Evolutionary conservation across 1,284 basidiomycete species (phyloP), one percentile per base, ranked within the genome.

Genomic region (Cryptococcus maquisensis): DNA sequence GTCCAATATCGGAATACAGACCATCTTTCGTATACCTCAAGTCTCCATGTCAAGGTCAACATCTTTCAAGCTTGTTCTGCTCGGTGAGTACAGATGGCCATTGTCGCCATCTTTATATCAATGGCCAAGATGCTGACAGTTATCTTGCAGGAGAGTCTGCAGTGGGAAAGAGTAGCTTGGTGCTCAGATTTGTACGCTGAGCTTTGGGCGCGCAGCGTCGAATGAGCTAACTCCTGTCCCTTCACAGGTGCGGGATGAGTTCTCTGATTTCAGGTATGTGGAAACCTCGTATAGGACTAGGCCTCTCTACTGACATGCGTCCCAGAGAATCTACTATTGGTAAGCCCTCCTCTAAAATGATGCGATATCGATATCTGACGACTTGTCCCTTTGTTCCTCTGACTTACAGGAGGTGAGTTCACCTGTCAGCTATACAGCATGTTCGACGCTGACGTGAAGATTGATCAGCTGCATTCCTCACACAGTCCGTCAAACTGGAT

Each of bases 111-210:
- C 23, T 35, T 49, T 16, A 23, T 26, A 12, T 35, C 48, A 2
- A 24, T 36, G 23, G 16, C 32, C 15, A 3, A 15, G n/a, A 15
- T 32, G 36, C 38, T 48, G 36, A 24, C 20, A 21, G 37, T n/a
- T 52, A 9, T 43, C 44, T 26, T 8, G 38, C 70, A 90, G 92
- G 94, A 69, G 94, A 98, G 79, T 95, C 91, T 44, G 93, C 95
- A 44, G 94, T 98, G 43, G 94, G 94, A 55, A 98, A 98, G 82
- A 96, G 92, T 59, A 94, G 90, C 79, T 79, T 98, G 56, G 95
- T 98, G 52, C 79, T 98, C 62, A 83, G 93, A 56, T 98, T 98
- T 69, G 94, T 98, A 64, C 90, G 73, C 68, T 3, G 35, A 39
- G 15, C n/a, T 26, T 13, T 15, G 21, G 12, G 7, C 37, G 18